A percentile compares a stretch with the other conserved stretches of the same genome.
These are phyloP conservation scores for Strobilomyces confusus DNA, from an alignment of 768 basidiomycete species.

Conservation along the genomic window DNA sequence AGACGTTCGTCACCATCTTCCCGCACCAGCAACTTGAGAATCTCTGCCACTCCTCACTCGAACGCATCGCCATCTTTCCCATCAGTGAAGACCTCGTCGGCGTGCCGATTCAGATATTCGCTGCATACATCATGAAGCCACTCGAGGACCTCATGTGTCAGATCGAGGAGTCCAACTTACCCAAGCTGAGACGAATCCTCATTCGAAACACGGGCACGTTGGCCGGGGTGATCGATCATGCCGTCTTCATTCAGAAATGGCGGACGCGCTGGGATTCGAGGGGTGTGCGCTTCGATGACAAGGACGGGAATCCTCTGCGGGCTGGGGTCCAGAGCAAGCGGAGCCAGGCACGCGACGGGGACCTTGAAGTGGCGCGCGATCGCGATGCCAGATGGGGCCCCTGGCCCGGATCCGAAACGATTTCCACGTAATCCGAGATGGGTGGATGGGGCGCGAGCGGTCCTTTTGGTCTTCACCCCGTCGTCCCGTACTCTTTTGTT, in stretches of 20 bases:
- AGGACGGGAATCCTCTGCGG: conserved; percentile 25
- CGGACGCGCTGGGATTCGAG: conserved; percentile 24
- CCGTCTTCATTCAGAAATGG: conserved; percentile 28
- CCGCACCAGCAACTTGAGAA: conserved; percentile 34
- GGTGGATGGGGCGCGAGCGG: background rate
- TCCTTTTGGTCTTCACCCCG: too few species aligned
- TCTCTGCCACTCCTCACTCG: conserved; percentile 35
- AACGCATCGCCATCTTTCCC: conserved; percentile 44
- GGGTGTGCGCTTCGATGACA: conserved; percentile 32
- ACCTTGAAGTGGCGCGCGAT: background rate
- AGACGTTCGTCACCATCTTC: conserved; percentile 39
- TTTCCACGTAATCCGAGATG: background rate
- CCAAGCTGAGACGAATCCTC: conserved; percentile 35
- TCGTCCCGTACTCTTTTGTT: too few species aligned
- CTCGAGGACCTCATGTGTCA: conserved; percentile 37
- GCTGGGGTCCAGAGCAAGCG: background rate
- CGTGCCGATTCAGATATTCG: conserved; percentile 37
- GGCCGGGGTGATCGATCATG: conserved; percentile 29
- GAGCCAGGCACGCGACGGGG: too few species aligned
- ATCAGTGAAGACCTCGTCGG: conserved; percentile 34
- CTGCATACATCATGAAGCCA: conserved; percentile 38
- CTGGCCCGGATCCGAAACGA: background rate
- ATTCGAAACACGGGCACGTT: conserved; percentile 40
- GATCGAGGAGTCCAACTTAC: conserved; percentile 34
- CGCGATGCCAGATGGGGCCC: background rate